A percentile compares a stretch with the other conserved stretches of the same genome.
Evolutionary conservation across 2,329 filamentous ascomycete genomes (phyloP).

Genomic region (Colletotrichum shisoi): DNA sequence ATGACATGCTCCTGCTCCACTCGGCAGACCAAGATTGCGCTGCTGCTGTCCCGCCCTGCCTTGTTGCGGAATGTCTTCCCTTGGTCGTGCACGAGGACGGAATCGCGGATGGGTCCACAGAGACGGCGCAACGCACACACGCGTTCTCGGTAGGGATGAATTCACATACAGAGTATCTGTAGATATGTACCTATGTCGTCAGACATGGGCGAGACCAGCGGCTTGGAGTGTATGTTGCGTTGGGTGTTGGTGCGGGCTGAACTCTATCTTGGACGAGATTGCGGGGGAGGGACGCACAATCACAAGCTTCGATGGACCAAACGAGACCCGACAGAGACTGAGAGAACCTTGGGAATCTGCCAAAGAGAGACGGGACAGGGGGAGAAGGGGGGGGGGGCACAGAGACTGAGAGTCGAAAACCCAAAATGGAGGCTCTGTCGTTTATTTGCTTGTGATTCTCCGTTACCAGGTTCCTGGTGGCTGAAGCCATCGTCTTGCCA

Average conservation of each 20-base stretch:
- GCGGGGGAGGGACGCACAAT: slow-evolving; percentile 22
- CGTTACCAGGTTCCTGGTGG: not conserved
- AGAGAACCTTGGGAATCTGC: slow-evolving; percentile 22
- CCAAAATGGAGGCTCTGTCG: slow-evolving; percentile 21
- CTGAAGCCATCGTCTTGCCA: slow-evolving; percentile 23
- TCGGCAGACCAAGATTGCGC: not conserved
- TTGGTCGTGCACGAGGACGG: not conserved
- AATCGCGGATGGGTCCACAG: not conserved
- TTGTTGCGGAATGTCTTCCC: slow-evolving; percentile 13
- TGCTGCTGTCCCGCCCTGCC: slow-evolving; percentile 3
- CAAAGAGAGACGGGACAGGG: too few species aligned
- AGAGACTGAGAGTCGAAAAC: slow-evolving; percentile 1
- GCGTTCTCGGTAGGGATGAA: slow-evolving; percentile 1
- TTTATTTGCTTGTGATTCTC: slow-evolving; percentile 32
- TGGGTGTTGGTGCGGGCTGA: slow-evolving; percentile 30
- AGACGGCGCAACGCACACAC: not conserved
- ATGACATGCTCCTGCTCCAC: slow-evolving; percentile 37
- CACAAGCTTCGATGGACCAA: slow-evolving; percentile 24
- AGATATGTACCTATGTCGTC: slow-evolving; percentile 5
- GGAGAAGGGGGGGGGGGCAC: too few species aligned
- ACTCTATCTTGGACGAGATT: slow-evolving; percentile 37
- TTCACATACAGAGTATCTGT: not conserved
- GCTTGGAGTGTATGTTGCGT: slow-evolving; percentile 13
- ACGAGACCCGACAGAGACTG: not conserved
- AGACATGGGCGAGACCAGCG: slow-evolving; percentile 25